phyloP scores from a whole-genome alignment of 805 yeast genomes.

The Kurtzmaniella cleridarum region DNA sequence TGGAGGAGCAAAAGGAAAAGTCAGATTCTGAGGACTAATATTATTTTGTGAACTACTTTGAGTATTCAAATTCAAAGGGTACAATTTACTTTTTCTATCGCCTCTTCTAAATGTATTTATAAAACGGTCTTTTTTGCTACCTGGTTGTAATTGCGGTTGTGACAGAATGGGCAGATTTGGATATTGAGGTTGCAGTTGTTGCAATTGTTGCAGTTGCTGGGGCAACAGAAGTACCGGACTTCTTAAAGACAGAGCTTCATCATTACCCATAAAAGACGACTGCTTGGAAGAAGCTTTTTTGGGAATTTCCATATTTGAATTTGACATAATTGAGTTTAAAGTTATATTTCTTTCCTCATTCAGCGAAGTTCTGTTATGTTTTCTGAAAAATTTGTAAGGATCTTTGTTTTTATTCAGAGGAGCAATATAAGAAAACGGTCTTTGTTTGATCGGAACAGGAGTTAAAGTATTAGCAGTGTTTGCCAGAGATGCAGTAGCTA shows the following conservation, averaged over 20 bases:
- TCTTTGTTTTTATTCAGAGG: slow-evolving; percentile 17
- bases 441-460: slow-evolving; percentile 14
- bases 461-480: neutral
- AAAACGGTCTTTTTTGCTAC: slow-evolving; percentile 24
- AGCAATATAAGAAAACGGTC: slow-evolving; percentile 37
- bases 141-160: slow-evolving; percentile 7
- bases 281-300: neutral
- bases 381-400: slow-evolving; percentile 47
- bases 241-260: neutral
- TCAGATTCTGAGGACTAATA: slow-evolving; percentile 1
- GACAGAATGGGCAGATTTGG: neutral
- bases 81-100: slow-evolving; percentile 10
- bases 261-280: neutral
- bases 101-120: slow-evolving; percentile 38
- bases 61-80: no score
- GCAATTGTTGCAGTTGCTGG: neutral
- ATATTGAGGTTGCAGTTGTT: neutral
- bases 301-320: slow-evolving; percentile 1
- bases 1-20: neutral
- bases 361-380: slow-evolving; percentile 60
- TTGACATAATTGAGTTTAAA: slow-evolving; percentile 14
- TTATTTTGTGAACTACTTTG: neutral
- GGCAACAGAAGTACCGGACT: neutral
- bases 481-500: neutral
- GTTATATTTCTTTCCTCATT: slow-evolving; percentile 33